Percentiles rank a stretch among this genome's conserved stretches.
phyloP scores from a whole-genome alignment of 345 rosid species.

The Carallia pectinifolia region DNA sequence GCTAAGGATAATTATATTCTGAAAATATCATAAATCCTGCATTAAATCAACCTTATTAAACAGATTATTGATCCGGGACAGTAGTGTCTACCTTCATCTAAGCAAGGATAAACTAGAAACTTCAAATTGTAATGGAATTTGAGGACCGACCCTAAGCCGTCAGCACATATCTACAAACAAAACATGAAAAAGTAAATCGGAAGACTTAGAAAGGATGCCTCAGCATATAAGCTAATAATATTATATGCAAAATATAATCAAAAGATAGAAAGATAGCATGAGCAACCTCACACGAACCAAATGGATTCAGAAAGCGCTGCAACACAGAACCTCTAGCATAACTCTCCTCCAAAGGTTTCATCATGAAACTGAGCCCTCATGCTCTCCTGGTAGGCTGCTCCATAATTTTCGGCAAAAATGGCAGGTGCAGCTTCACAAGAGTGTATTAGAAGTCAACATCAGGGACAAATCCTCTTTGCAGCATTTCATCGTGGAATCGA shows the following conservation, averaged over 20 bases:
- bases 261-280: not conserved
- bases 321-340: conserved; percentile 38
- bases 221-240: not conserved
- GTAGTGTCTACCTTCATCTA: not conserved
- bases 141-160: not conserved
- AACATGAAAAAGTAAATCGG: not conserved
- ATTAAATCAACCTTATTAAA: not conserved
- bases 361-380: conserved; percentile 58
- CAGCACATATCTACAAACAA: conserved; percentile 2
- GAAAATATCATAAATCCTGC: no score
- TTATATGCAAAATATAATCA: not conserved
- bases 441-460: conserved; percentile 38
- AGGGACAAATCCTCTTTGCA: conserved; percentile 74
- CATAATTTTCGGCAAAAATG: conserved; percentile 56
- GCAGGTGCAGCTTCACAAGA: not conserved
- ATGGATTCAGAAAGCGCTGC: not conserved
- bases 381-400: conserved; percentile 42
- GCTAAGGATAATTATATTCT: no score
- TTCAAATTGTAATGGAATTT: conserved; percentile 1
- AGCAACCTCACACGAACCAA: conserved; percentile 2
- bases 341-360: conserved; percentile 58
- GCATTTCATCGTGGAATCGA: conserved; percentile 81
- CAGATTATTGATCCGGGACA: not conserved
- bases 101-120: not conserved
- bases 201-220: not conserved